These are phyloP conservation scores for Malus hybrid DNA, from an alignment of 331 rosid species.

Conservation along the genomic window DNA sequence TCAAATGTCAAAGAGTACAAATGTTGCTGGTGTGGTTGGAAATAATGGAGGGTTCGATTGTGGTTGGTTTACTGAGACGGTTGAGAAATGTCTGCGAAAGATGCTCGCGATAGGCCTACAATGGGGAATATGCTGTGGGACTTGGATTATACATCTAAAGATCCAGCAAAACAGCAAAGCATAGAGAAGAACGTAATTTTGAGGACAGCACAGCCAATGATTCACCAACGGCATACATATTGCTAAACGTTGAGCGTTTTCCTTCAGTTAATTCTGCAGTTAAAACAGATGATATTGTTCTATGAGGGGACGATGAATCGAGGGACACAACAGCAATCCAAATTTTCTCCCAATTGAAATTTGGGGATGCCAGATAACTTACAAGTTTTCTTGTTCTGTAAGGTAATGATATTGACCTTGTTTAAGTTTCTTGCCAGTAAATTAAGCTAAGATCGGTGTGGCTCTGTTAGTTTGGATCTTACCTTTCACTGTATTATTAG, in stretches of 20 bases:
- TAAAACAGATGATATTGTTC: neutral
- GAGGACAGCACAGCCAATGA: neutral
- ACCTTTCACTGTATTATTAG: no score
- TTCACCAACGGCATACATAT: constrained; percentile 30
- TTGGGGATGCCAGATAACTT: neutral
- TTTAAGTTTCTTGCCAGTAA: neutral
- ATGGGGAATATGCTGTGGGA: no score
- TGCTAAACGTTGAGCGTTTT: constrained; percentile 16
- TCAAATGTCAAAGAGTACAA: no score
- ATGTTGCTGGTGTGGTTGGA: no score
- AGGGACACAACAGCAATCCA: neutral
- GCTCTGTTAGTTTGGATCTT: no score
- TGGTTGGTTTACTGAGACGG: no score
- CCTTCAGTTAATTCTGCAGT: neutral
- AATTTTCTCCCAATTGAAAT: neutral
- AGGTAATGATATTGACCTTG: neutral
- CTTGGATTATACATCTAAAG: neutral
- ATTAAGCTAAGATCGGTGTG: no score
- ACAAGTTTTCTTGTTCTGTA: neutral
- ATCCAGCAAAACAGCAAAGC: no score
- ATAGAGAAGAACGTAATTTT: no score
- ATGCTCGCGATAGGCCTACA: no score
- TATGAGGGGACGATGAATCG: neutral
- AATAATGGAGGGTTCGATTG: no score
- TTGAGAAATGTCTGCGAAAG: no score